Conservation (phyloP, 2,329 filamentous ascomycete genomes). For the Byssothecium circinans region DNA sequence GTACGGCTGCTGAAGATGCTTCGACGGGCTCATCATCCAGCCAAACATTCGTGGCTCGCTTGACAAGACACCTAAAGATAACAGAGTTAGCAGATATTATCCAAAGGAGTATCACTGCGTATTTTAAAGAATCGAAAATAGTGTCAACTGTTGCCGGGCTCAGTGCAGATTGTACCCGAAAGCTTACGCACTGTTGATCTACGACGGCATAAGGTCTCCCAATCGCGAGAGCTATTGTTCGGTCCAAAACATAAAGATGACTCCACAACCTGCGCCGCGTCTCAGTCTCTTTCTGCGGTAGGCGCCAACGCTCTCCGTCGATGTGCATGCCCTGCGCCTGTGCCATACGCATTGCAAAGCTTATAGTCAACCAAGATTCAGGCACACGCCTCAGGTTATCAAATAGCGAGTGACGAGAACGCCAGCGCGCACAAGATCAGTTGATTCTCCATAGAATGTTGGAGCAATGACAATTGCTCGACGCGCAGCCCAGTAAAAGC, state of each 20-base stretch:
- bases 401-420: constrained; percentile 47
- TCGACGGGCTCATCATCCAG: constrained; percentile 42
- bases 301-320: constrained; percentile 45
- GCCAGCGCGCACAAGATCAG: constrained; percentile 46
- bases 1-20: constrained; percentile 21
- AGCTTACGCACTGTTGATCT: constrained; percentile 45
- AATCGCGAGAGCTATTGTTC: constrained; percentile 46
- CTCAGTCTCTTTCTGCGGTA: constrained; percentile 43
- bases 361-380: constrained; percentile 47
- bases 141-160: too few relatives aligned
- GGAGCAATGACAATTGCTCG: constrained; percentile 47
- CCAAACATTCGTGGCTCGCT: constrained; percentile 45
- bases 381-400: constrained; percentile 43
- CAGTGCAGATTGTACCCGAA: too few relatives aligned
- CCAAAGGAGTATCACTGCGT: too few relatives aligned
- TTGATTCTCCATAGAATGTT: constrained; percentile 47
- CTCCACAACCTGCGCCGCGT: constrained; percentile 46
- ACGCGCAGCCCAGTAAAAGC: constrained; percentile 47
- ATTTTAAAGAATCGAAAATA: too few relatives aligned
- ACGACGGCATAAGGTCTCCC: constrained; percentile 47
- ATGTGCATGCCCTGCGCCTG: constrained; percentile 50
- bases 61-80: too few relatives aligned
- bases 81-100: too few relatives aligned
- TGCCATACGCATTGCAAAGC: constrained; percentile 49
- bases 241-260: constrained; percentile 45